phyloP scores from a whole-genome alignment of 768 basidiomycete genomes.

The Crepidotus variabilis region DNA sequence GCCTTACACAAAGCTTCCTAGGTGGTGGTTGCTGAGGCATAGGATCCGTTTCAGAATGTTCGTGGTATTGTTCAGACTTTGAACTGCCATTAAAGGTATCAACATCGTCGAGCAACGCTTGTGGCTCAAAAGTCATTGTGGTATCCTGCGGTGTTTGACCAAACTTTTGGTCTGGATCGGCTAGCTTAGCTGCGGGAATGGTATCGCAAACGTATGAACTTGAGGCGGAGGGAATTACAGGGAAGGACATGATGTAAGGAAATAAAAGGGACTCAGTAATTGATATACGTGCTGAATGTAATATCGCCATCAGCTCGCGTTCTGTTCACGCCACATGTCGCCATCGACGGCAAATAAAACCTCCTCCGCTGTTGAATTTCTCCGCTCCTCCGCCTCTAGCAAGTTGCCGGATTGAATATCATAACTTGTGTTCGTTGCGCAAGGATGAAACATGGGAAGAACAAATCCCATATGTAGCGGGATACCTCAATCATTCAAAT shows the following conservation, averaged over 20 bases:
- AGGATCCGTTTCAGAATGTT: constrained; percentile 32
- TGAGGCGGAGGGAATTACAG: constrained; percentile 19
- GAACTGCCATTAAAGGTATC: background rate
- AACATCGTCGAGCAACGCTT: constrained; percentile 24
- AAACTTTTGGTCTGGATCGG: constrained; percentile 19
- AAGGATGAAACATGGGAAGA: no score
- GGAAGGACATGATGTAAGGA: constrained; percentile 16
- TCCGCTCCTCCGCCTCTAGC: no score
- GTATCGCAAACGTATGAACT: constrained; percentile 65
- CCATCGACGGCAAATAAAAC: constrained; percentile 31
- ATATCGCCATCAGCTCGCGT: constrained; percentile 20
- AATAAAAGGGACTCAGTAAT: constrained; percentile 6
- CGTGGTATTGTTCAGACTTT: constrained; percentile 20
- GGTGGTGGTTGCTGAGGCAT: constrained; percentile 35
- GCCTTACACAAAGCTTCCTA: constrained; percentile 85
- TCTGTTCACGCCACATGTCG: constrained; percentile 41
- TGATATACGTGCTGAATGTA: no score
- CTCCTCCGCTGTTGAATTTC: no score
- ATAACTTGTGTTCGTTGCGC: no score
- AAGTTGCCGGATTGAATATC: no score
- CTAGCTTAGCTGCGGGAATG: constrained; percentile 59
- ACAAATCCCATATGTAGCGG: no score
- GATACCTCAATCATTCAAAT: background rate
- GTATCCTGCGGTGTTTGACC: constrained; percentile 11
- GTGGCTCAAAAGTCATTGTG: constrained; percentile 10